Conservation (phyloP, 352 stramenopile genomes). For the Phytophthora pini region DNA sequence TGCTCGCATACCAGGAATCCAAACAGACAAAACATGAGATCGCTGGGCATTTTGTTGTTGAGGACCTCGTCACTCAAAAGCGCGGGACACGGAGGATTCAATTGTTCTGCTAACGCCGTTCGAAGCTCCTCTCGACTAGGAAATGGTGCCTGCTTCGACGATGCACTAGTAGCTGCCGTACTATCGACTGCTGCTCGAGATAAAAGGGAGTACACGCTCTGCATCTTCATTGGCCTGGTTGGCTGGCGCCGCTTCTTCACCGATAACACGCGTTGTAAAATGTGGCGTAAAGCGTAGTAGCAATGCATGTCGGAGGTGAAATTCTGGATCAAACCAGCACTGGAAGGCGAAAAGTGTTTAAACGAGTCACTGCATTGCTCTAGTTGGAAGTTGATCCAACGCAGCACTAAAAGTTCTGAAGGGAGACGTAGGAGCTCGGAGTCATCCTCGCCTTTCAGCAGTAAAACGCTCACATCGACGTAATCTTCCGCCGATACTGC, state of each 20-base stretch:
- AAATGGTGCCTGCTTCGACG: constrained; percentile 40
- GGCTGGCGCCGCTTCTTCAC: constrained; percentile 14
- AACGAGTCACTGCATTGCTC: constrained; percentile 46
- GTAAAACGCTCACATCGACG: constrained; percentile 47
- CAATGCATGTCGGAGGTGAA: constrained; percentile 72
- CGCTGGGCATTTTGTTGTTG: constrained; percentile 43
- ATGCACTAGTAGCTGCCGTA: background rate
- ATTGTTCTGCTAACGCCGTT: constrained; percentile 38
- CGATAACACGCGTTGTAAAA: constrained; percentile 49
- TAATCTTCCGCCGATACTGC: constrained; percentile 49
- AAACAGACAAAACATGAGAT: constrained; percentile 70
- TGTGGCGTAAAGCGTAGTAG: constrained; percentile 62
- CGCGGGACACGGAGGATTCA: constrained; percentile 49
- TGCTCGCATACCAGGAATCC: constrained; percentile 68
- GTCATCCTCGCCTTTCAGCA: constrained; percentile 65
- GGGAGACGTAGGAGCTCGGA: constrained; percentile 53
- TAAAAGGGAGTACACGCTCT: constrained; percentile 27
- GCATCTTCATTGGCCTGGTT: constrained; percentile 9
- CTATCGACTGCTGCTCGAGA: constrained; percentile 12
- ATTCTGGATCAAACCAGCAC: constrained; percentile 65
- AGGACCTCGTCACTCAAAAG: constrained; percentile 51
- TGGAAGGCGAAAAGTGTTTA: constrained; percentile 24
- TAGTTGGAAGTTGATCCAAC: constrained; percentile 77
- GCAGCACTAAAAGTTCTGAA: constrained; percentile 66
- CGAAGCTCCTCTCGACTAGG: constrained; percentile 50